Percentiles rank a stretch among this genome's conserved stretches.
Conservation (phyloP, 208 protist species). For the Novymonas esmeraldas region DNA sequence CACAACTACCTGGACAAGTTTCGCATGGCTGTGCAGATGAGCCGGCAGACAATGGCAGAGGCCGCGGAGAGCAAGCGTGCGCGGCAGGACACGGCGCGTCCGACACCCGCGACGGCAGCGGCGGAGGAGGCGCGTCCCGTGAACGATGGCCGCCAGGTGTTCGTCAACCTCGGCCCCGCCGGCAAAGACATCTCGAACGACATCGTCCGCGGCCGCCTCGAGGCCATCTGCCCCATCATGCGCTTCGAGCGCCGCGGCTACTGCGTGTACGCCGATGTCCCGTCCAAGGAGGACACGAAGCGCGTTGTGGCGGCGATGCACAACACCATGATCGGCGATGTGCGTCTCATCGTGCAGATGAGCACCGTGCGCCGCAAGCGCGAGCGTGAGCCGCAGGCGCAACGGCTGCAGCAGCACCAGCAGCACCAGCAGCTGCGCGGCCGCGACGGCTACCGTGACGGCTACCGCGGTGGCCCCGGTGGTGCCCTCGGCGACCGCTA, state of each 20-base stretch:
- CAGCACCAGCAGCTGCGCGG: background rate
- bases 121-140: background rate
- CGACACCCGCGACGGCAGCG: background rate
- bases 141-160: slow-evolving; percentile 33
- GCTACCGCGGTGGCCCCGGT: slow-evolving; percentile 17
- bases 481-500: slow-evolving; percentile 21
- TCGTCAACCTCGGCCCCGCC: slow-evolving; percentile 62
- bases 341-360: slow-evolving; percentile 58
- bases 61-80: slow-evolving; percentile 18
- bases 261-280: slow-evolving; percentile 65
- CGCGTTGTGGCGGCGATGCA: slow-evolving; percentile 45
- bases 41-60: slow-evolving; percentile 34
- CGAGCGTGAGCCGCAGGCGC: slow-evolving; percentile 11
- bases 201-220: slow-evolving; percentile 33
- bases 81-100: slow-evolving; percentile 31
- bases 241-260: slow-evolving; percentile 56
- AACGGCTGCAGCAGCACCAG: too few species aligned
- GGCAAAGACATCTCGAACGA: slow-evolving; percentile 43
- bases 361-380: slow-evolving; percentile 40
- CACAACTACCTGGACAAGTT: slow-evolving; percentile 43
- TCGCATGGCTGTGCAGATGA: slow-evolving; percentile 64
- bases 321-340: slow-evolving; percentile 52
- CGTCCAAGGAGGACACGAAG: slow-evolving; percentile 33
- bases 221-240: slow-evolving; percentile 44
- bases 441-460: slow-evolving; percentile 5